Evolutionary conservation across 768 basidiomycete species (phyloP).

Genomic region (Termitomyces sp.): DNA sequence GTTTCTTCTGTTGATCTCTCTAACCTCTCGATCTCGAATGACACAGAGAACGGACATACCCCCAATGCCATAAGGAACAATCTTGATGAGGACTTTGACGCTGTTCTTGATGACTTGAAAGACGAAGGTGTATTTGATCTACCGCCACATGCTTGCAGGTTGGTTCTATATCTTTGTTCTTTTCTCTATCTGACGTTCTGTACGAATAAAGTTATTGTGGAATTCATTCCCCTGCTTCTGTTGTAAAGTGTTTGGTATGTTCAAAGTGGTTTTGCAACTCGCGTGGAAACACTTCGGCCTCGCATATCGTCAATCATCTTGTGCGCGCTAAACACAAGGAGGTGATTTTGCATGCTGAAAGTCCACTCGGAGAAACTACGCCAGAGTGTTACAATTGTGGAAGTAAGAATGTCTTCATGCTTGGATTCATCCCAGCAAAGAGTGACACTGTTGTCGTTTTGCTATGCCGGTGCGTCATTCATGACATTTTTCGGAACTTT

Average conservation of each 20-base stretch:
- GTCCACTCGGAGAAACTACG: conserved; percentile 92
- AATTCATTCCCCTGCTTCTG: conserved; percentile 94
- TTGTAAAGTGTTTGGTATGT: conserved; percentile 91
- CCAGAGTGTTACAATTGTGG: conserved; percentile 99
- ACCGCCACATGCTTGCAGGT: conserved; percentile 96
- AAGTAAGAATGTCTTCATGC: conserved; percentile 98
- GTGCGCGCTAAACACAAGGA: conserved; percentile 99
- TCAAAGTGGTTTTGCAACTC: conserved; percentile 99
- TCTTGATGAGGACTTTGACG: conserved; percentile 85
- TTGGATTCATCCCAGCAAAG: conserved; percentile 99
- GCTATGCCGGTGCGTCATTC: conserved; percentile 75
- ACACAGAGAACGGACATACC: conserved; percentile 35
- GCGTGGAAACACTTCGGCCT: conserved; percentile 94
- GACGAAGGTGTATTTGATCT: conserved; percentile 75
- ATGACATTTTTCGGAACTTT: conserved; percentile 1
- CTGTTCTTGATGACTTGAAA: conserved; percentile 84
- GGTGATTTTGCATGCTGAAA: conserved; percentile 93
- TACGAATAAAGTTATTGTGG: conserved; percentile 81
- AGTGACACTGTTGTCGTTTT: conserved; percentile 98
- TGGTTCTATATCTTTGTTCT: conserved; percentile 17
- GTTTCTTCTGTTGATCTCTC: conserved; percentile 62
- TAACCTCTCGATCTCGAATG: conserved; percentile 59
- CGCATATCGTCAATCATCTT: conserved; percentile 98
- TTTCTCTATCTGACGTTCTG: conserved; percentile 11
- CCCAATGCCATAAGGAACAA: conserved; percentile 25